phyloP scores from a whole-genome alignment of 805 yeast genomes.

The Teunomyces tritomae region DNA sequence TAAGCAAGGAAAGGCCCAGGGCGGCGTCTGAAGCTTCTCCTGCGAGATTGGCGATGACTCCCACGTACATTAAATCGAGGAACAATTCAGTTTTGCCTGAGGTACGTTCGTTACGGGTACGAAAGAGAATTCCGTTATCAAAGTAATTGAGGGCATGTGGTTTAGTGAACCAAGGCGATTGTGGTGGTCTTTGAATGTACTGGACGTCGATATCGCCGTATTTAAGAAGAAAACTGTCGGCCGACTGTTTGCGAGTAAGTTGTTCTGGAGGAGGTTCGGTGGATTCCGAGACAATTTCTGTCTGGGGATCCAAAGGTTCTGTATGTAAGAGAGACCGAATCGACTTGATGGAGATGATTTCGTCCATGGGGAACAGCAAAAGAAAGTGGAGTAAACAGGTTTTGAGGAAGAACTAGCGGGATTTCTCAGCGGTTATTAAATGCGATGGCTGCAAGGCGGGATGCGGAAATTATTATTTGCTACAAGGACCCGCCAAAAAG shows the following conservation, averaged over 20 bases:
- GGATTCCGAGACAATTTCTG: not conserved
- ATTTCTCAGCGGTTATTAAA: too few species aligned
- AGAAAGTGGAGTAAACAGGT: too few species aligned
- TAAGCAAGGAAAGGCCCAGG: constrained; percentile 43
- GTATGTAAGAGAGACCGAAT: not conserved
- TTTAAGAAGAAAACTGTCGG: constrained; percentile 43
- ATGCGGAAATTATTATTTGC: too few species aligned
- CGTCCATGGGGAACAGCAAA: not conserved
- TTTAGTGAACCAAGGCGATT: constrained; percentile 39
- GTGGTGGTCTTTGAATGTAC: constrained; percentile 44
- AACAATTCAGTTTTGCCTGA: constrained; percentile 56
- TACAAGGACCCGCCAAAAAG: too few species aligned
- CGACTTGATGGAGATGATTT: not conserved
- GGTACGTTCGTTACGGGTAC: constrained; percentile 55
- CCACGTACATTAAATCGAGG: constrained; percentile 62
- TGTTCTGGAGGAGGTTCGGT: not conserved
- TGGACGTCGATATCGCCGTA: constrained; percentile 49
- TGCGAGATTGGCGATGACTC: constrained; percentile 59
- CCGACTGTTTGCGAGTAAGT: constrained; percentile 30
- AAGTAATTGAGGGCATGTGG: constrained; percentile 65
- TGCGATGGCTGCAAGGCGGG: too few species aligned
- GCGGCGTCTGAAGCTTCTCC: constrained; percentile 51
- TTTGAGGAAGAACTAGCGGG: too few species aligned
- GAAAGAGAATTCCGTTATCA: constrained; percentile 51
- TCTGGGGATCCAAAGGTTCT: not conserved